Percentiles rank a stretch among this genome's conserved stretches.
phyloP scores from a whole-genome alignment of 495 filamentous ascomycete genomes.

The Podospora anserina region DNA sequence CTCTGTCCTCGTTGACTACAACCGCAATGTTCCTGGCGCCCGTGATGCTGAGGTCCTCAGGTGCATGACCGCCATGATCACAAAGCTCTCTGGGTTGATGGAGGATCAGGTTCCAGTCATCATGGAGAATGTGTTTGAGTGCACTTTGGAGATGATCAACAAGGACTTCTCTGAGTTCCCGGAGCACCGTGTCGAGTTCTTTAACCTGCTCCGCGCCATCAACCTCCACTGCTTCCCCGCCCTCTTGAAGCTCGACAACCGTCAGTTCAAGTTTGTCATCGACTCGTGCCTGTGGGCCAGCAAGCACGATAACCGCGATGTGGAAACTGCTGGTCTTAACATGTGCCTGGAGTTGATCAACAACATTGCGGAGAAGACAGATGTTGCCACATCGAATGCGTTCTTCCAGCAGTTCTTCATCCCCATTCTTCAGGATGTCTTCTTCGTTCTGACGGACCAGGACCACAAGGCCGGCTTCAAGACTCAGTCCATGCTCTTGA shows the following conservation, averaged over 20 bases:
- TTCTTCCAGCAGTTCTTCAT: constrained; percentile 99
- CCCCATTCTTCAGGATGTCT: constrained; percentile 92
- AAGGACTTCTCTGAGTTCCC: constrained; percentile 99
- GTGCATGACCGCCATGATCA: constrained; percentile 96
- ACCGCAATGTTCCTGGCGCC: constrained; percentile 92
- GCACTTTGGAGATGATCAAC: constrained; percentile 99
- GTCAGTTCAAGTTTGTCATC: constrained; percentile 98
- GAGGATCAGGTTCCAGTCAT: constrained; percentile 95
- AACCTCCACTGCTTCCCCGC: constrained; percentile 96
- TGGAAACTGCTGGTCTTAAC: constrained; percentile 94
- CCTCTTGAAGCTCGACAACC: constrained; percentile 85
- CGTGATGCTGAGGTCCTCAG: constrained; percentile 95
- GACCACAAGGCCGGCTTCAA: constrained; percentile 99
- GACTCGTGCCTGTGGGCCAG: constrained; percentile 99
- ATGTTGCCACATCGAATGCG: constrained; percentile 75
- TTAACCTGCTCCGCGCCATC: constrained; percentile 91
- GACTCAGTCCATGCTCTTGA: constrained; percentile 86
- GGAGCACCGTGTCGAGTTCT: constrained; percentile 97
- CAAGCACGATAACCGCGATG: constrained; percentile 98
- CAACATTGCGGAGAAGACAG: constrained; percentile 89
- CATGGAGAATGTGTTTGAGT: constrained; percentile 98
- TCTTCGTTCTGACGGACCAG: constrained; percentile 95
- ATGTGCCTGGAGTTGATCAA: constrained; percentile 98
- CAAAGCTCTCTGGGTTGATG: constrained; percentile 81
- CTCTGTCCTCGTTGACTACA: constrained; percentile 92